Evolutionary conservation across 257 asterid species (phyloP).

Genomic region (Knoxia roxburghii): DNA sequence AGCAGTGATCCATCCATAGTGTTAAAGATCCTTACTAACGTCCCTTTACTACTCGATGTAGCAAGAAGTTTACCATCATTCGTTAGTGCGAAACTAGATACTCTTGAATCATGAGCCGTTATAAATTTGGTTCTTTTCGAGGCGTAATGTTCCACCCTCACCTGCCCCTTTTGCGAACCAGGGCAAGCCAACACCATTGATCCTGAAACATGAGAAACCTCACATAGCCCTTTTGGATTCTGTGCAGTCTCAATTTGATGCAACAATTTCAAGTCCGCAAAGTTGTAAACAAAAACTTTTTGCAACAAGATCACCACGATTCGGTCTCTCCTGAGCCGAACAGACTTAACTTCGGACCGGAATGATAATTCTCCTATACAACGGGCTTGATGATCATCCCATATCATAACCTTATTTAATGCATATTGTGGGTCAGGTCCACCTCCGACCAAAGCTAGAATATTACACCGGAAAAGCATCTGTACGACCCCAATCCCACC

Average conservation of each 20-base stretch:
- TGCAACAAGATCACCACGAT: slow-evolving; percentile 67
- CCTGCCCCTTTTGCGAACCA: slow-evolving; percentile 82
- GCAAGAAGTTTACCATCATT: slow-evolving; percentile 84
- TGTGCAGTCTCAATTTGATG: slow-evolving; percentile 83
- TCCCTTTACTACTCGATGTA: slow-evolving; percentile 85
- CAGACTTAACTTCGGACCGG: slow-evolving; percentile 83
- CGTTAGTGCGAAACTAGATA: slow-evolving; percentile 62
- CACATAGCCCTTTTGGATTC: slow-evolving; percentile 84
- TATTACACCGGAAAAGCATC: slow-evolving; percentile 87
- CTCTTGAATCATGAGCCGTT: slow-evolving; percentile 74
- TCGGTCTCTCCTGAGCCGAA: slow-evolving; percentile 66
- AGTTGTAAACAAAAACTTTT: slow-evolving; percentile 76
- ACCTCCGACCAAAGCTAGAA: slow-evolving; percentile 38
- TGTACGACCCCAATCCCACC: slow-evolving; percentile 77
- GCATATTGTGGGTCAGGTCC: slow-evolving; percentile 69
- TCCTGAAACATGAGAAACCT: slow-evolving; percentile 69
- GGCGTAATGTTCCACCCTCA: slow-evolving; percentile 76
- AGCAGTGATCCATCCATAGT: slow-evolving; percentile 76
- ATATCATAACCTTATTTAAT: slow-evolving; percentile 80
- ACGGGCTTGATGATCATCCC: slow-evolving; percentile 83
- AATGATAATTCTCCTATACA: slow-evolving; percentile 83
- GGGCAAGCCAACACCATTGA: slow-evolving; percentile 78
- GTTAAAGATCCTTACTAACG: slow-evolving; percentile 65
- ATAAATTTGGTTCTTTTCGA: slow-evolving; percentile 68
- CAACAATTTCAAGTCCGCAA: slow-evolving; percentile 70